Evolutionary conservation across 2,329 filamentous ascomycete genomes (phyloP).

Genomic region (Beauveria scarabaeidicola): DNA sequence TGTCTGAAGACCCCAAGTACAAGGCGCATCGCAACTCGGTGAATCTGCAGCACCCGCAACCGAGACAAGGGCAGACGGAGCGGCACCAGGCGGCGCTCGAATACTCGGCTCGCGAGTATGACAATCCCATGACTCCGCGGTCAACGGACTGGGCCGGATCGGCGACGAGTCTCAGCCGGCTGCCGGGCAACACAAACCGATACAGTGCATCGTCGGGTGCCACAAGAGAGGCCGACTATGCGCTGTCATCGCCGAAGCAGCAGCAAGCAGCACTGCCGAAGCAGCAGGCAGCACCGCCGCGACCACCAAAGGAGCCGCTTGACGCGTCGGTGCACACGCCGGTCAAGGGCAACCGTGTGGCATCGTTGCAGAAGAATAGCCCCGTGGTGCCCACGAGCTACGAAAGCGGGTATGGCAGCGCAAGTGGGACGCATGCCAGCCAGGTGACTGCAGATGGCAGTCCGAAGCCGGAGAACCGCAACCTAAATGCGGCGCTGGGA

Average conservation of each 20-base stretch:
- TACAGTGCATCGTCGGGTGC: constrained; percentile 36
- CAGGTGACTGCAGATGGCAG: constrained; percentile 41
- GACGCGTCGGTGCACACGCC: constrained; percentile 36
- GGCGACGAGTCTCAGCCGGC: constrained; percentile 47
- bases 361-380: constrained; percentile 45
- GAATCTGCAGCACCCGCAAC: constrained; percentile 73
- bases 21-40: constrained; percentile 73
- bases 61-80: constrained; percentile 62
- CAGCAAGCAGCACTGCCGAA: constrained; percentile 20
- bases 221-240: constrained; percentile 34
- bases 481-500: constrained; percentile 44
- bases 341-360: constrained; percentile 37
- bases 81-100: constrained; percentile 68
- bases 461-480: constrained; percentile 48
- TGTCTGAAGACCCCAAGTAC: constrained; percentile 64
- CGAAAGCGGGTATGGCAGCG: constrained; percentile 45
- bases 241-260: constrained; percentile 33
- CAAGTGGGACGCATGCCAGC: constrained; percentile 37
- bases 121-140: constrained; percentile 49
- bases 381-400: constrained; percentile 49
- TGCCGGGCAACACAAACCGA: constrained; percentile 37
- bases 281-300: constrained; percentile 38
- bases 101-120: constrained; percentile 61
- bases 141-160: constrained; percentile 57
- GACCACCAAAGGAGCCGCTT: constrained; percentile 56